A percentile compares a stretch with the other conserved stretches of the same genome.
Evolutionary conservation across 345 rosid species (phyloP).

Genomic region (Cardamine resedifolia): DNA sequence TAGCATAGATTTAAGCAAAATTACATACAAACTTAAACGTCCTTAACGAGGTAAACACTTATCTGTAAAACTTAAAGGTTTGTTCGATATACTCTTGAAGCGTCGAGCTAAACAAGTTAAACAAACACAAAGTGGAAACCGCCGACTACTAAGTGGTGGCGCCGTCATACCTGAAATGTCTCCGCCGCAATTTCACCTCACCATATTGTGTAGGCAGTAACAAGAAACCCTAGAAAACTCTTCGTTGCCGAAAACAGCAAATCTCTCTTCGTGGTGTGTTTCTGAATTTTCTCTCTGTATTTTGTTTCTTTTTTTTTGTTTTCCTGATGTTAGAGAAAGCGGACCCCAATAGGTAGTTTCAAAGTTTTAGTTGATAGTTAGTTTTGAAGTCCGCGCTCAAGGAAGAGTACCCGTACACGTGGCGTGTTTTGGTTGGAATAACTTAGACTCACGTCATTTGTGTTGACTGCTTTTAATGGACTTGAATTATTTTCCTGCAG

Average conservation of each 20-base stretch:
- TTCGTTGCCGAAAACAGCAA: conserved; percentile 22
- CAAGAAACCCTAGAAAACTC: conserved; percentile 30
- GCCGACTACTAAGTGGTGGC: not conserved
- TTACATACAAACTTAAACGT: not conserved
- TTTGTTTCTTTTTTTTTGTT: not conserved
- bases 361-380: conserved; percentile 46
- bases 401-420: conserved; percentile 36
- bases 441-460: conserved; percentile 41
- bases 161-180: conserved; percentile 30
- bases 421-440: conserved; percentile 42
- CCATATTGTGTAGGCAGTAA: not conserved
- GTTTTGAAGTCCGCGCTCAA: conserved; percentile 49
- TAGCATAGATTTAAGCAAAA: conserved; percentile 12
- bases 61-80: not conserved
- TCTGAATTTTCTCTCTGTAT: conserved; percentile 8
- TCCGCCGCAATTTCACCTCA: conserved; percentile 10
- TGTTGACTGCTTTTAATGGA: conserved; percentile 42
- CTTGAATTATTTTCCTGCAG: conserved; percentile 1
- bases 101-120: conserved; percentile 13
- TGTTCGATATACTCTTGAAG: not conserved
- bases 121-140: conserved; percentile 7
- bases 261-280: conserved; percentile 12
- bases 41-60: not conserved
- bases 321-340: conserved; percentile 24
- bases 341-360: conserved; percentile 44